Evolutionary conservation across 306 rosid species (phyloP).

Genomic region (Quercus aquifolioides): DNA sequence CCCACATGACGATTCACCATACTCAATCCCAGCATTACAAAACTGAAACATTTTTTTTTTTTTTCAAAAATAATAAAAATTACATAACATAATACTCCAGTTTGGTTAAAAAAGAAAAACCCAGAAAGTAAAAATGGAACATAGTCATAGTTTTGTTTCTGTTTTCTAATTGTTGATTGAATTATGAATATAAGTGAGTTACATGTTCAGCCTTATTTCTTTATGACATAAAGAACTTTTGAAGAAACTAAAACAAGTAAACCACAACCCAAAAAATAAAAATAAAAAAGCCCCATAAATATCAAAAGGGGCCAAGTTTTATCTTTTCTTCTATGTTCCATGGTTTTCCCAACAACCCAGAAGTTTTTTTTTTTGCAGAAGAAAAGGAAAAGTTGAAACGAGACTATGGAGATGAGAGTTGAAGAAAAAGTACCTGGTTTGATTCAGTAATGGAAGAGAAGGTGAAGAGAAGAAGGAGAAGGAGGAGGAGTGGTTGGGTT

Average conservation of each 20-base stretch:
- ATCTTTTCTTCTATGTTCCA: background rate
- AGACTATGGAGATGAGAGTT: background rate
- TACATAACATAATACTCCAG: background rate
- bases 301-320: background rate
- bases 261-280: too few species aligned
- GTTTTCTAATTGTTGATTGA: background rate
- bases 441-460: slow-evolving; percentile 34
- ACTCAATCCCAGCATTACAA: slow-evolving; percentile 64
- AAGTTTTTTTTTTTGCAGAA: too few species aligned
- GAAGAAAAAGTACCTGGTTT: slow-evolving; percentile 46
- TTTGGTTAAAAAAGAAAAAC: background rate
- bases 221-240: background rate
- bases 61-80: background rate
- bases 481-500: background rate
- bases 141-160: background rate
- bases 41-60: slow-evolving; percentile 38
- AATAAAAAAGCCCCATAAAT: too few species aligned
- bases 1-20: slow-evolving; percentile 44
- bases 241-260: background rate
- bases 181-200: background rate
- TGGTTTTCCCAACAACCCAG: slow-evolving; percentile 8
- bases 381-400: background rate
- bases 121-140: background rate
- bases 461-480: slow-evolving; percentile 17
- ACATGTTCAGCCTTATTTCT: background rate